phyloP scores from a whole-genome alignment of 345 rosid species.

The Odontarrhena argentea region DNA sequence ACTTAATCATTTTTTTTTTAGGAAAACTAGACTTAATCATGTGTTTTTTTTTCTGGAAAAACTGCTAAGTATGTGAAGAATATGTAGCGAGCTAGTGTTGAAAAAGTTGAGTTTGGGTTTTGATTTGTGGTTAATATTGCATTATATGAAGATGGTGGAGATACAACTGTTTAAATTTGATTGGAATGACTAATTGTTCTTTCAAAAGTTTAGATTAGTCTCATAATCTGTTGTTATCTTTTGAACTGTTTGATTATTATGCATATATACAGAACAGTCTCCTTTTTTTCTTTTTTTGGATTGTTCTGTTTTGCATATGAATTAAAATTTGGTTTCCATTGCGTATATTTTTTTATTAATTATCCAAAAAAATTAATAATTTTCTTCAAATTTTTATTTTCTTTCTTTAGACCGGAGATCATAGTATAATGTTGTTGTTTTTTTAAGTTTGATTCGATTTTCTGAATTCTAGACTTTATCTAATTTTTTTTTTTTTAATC shows the following conservation, averaged over 20 bases:
- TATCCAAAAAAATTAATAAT: too few relatives aligned
- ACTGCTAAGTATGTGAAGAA: not conserved
- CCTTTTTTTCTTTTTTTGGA: too few relatives aligned
- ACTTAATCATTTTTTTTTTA: not conserved
- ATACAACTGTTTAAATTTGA: not conserved
- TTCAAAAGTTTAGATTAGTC: not conserved
- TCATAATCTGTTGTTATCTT: not conserved
- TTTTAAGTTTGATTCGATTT: too few relatives aligned
- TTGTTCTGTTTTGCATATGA: too few relatives aligned
- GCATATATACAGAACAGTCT: not conserved
- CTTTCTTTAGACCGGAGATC: too few relatives aligned
- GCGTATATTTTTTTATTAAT: too few relatives aligned
- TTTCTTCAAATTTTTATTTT: too few relatives aligned
- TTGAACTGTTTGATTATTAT: not conserved
- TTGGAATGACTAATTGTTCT: constrained; percentile 22
- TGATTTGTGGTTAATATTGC: not conserved
- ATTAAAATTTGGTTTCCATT: too few relatives aligned
- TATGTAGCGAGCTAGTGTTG: not conserved
- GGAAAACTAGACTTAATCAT: not conserved
- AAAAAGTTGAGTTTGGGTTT: constrained; percentile 3
- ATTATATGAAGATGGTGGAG: constrained; percentile 24
- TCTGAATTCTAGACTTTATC: too few relatives aligned
- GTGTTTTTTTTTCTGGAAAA: not conserved
- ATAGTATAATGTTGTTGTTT: too few relatives aligned
- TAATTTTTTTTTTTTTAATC: too few relatives aligned